These are phyloP conservation scores for Trichosporon sp. DNA, from an alignment of 1,284 basidiomycete genomes.

Conservation along the genomic window DNA sequence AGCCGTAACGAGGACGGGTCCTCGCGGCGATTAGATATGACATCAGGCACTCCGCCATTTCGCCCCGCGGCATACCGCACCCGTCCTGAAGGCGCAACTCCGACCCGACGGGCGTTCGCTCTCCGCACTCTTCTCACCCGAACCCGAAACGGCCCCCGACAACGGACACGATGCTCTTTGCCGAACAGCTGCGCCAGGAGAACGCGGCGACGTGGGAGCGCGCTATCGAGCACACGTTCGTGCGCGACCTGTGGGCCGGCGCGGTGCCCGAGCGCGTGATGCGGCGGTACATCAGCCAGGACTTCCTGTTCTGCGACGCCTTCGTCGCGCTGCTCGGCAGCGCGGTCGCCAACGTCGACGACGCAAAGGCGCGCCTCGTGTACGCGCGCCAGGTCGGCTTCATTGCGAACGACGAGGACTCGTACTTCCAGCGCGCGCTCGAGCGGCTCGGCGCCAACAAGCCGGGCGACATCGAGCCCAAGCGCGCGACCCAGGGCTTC, in stretches of 20 bases:
- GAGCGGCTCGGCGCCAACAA: conserved; percentile 2
- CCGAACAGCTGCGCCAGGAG: conserved; percentile 4
- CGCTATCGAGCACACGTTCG: conserved; percentile 10
- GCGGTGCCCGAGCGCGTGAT: conserved; percentile 10
- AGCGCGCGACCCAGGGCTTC: conserved; percentile 7
- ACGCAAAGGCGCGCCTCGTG: conserved; percentile 8
- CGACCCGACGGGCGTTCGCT: neutral
- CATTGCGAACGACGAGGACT: conserved; percentile 20
- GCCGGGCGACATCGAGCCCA: neutral
- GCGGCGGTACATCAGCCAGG: conserved; percentile 14
- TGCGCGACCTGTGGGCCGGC: conserved; percentile 17
- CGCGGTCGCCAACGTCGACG: conserved; percentile 15
- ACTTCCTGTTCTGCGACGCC: conserved; percentile 19
- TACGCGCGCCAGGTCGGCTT: conserved; percentile 19
- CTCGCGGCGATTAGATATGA: neutral
- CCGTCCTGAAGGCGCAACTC: neutral
- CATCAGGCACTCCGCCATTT: neutral
- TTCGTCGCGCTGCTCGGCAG: conserved; percentile 21
- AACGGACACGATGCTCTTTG: neutral
- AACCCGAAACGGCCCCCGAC: neutral
- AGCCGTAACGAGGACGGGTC: neutral
- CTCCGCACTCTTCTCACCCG: neutral
- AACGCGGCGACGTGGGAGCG: conserved; percentile 5
- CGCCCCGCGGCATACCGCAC: neutral
- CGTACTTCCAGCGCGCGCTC: conserved; percentile 19